Evolutionary conservation across 129 eudicot genomes (phyloP).

Genomic region (Saussurea involucrata): DNA sequence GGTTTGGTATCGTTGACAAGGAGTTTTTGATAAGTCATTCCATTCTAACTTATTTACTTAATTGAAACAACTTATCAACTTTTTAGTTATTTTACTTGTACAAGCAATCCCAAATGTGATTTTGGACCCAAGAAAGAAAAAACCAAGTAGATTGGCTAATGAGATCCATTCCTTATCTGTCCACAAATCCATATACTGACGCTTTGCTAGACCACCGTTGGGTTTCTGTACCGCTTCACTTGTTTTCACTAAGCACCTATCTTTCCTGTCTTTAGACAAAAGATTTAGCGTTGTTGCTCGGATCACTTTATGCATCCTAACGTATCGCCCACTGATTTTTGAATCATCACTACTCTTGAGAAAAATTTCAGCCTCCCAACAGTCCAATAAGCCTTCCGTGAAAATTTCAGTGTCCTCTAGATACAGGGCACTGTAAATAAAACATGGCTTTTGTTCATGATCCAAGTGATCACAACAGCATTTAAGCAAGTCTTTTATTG

Average conservation of each 20-base stretch:
- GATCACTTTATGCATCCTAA: conserved; percentile 25
- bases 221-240: conserved; percentile 8
- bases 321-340: conserved; percentile 7
- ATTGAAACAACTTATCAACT: too few relatives aligned
- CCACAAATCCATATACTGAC: conserved; percentile 23
- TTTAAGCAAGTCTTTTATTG: conserved; percentile 18
- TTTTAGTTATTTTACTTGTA: too few relatives aligned
- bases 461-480: conserved; percentile 32
- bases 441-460: conserved; percentile 27
- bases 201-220: conserved; percentile 4
- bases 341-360: conserved; percentile 14
- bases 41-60: too few relatives aligned
- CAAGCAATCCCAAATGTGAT: too few relatives aligned
- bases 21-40: too few relatives aligned
- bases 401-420: conserved; percentile 32
- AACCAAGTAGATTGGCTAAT: too few relatives aligned
- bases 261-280: conserved; percentile 24
- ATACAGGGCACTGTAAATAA: conserved; percentile 38
- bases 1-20: too few relatives aligned
- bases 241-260: conserved; percentile 22
- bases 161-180: conserved; percentile 25
- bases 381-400: conserved; percentile 21
- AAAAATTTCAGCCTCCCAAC: conserved; percentile 37
- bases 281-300: conserved; percentile 15
- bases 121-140: too few relatives aligned